Conservation (phyloP, 345 rosid species). For the Heritiera littoralis region DNA sequence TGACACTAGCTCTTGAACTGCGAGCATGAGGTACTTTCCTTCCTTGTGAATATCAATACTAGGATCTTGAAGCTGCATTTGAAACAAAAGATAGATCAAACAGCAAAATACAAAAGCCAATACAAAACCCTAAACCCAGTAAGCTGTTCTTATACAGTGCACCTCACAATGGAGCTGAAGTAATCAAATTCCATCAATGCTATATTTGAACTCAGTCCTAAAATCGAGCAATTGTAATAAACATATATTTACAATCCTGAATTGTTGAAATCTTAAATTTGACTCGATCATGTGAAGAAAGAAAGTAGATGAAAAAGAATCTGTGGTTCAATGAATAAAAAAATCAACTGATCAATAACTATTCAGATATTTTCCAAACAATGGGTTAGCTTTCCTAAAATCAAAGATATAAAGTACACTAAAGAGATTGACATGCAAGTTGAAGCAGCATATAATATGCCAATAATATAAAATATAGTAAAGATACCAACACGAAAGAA, state of each 20-base stretch:
- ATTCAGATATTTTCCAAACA: neutral
- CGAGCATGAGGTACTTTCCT: conserved; percentile 87
- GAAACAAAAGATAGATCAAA: neutral
- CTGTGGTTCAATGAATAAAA: too few relatives aligned
- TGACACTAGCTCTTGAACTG: conserved; percentile 86
- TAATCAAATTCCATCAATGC: too few relatives aligned
- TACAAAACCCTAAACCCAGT: neutral
- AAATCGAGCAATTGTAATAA: neutral
- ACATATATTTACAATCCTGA: too few relatives aligned
- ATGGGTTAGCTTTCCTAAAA: neutral
- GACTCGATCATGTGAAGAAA: too few relatives aligned
- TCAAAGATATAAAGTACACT: neutral
- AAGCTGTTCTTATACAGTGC: too few relatives aligned
- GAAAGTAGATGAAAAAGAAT: too few relatives aligned
- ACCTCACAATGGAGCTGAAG: too few relatives aligned
- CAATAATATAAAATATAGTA: neutral
- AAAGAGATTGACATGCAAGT: neutral
- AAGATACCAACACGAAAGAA: neutral
- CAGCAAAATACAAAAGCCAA: conserved; percentile 3
- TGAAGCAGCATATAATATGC: neutral
- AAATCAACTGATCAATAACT: neutral
- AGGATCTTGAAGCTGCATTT: conserved; percentile 75
- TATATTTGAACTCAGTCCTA: conserved; percentile 6
- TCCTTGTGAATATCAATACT: conserved; percentile 73
- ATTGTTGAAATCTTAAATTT: too few relatives aligned